Base-by-base conservation (phyloP, 2,329 filamentous ascomycete species). In the Lachnellula hyalina region DNA sequence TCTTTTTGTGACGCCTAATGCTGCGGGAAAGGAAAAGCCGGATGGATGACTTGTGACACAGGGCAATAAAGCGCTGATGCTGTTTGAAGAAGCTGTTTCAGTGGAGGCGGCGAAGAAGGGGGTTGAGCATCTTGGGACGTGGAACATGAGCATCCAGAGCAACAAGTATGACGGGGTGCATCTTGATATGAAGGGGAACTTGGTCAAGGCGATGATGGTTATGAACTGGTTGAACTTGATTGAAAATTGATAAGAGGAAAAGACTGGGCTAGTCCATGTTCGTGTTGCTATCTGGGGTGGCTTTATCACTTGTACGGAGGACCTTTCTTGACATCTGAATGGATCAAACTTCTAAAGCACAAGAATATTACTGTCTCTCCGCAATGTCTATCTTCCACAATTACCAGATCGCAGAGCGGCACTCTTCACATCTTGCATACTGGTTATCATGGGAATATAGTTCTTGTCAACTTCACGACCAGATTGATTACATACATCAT, bases 141-240 rank as follows among this genome's bases (percentile, higher is more conserved):
- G 75, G 74, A 78, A 77, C 58, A 77, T 77, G 74, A 76, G 73
- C 57, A 72, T 77, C 52, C 75, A 77, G 61, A 70, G 70, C n/a
- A 73, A 68, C 23, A 71, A 74, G 57, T 77, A 74, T 61, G 75
- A 78, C 65, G 74, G 74, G 3, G 75, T 77, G 47, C 74, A 77
- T 65, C 65, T 77, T 53, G 74, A 77, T 61, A 67, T 77, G 67
- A 72, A 67, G 52, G 75, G 75, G 1, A 78, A 77, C 64, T 59
- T 77, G 57, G 63, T 77, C 47, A 77, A 77, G 64, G 74, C 74
- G 5, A 77, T 77, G 74, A 76, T 75, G 70, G 71, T 76, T 38
- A 55, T 77, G 57, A 77, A 77, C 57, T 78, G 74, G 75, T 61
- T 77, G 59, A 69, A 71, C 57, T 60, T 73, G 61, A 42, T 44